Evolutionary conservation across 2,329 filamentous ascomycete species (phyloP), one percentile per base, ranked within the genome.

Genomic region (Colletotrichum limetticola): DNA sequence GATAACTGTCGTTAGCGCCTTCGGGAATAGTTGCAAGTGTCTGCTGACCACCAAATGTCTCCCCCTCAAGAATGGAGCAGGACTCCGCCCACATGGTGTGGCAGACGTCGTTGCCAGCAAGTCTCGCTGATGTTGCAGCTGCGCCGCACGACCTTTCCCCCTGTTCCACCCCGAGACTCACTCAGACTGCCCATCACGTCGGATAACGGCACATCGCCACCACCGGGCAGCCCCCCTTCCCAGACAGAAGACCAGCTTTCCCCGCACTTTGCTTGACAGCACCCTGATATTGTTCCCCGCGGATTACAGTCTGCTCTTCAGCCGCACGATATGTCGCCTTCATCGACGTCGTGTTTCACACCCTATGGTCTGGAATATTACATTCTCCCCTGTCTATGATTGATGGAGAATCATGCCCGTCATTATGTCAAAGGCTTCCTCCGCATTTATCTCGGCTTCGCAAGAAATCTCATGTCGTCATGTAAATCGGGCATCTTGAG

Each of bases 121-220:
- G 14, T 62, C n/a, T 65, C 56, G 59, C 55, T 37, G n/a, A 37
- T 59, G 59, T 63, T 22, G 59, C 55, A 72, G 53, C 65, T 59
- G 42, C 53, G 65, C 69, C 66, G 42, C 65, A 14, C 60, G 57
- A 66, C 67, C 37, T 32, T 66, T 24, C 37, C 57, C 28, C 7
- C 57, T 66, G 46, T 42, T 16, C 37, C 49, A 52, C 19, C 46
- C 16, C 35, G 26, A 35, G 11, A 59, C 53, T 58, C 71, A 55
- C 56, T 52, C 53, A 11, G 1, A 32, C 30, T 58, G 37, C 24
- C 16, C 57, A 16, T 22, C 22, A 56, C 58, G 52, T 56, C 30
- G 71, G 68, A 53, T 49, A 32, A 57, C 57, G 62, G 59, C 63
- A 72, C 68, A 58, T 72, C 32, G 30, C 66, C 68, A 61, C 58